Conservation (phyloP, 129 eudicot genomes). For the Escallonia rubra region DNA sequence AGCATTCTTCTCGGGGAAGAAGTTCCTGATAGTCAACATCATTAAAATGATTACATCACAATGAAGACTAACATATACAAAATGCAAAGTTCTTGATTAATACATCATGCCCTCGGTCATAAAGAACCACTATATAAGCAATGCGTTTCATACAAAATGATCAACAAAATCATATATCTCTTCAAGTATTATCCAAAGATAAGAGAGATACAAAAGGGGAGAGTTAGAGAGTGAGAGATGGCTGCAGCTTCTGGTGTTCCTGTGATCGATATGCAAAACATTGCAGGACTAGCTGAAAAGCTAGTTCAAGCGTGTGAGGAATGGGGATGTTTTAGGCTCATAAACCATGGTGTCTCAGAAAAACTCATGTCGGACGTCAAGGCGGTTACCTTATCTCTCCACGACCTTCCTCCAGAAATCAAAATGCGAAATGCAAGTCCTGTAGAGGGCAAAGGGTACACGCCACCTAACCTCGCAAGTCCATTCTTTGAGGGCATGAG, state of each 20-base stretch:
- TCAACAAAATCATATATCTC: not conserved
- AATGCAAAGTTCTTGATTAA: too few relatives aligned
- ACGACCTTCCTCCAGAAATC: slow-evolving; percentile 17
- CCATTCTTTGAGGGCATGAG: slow-evolving; percentile 18
- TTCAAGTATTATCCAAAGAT: not conserved
- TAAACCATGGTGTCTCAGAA: slow-evolving; percentile 23
- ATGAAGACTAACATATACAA: too few relatives aligned
- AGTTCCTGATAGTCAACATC: too few relatives aligned
- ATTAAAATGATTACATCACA: too few relatives aligned
- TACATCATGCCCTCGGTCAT: not conserved
- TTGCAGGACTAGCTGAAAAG: not conserved
- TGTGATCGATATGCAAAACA: not conserved
- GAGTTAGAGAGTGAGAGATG: not conserved
- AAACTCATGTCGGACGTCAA: slow-evolving; percentile 12
- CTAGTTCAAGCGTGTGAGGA: slow-evolving; percentile 30
- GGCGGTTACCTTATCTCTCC: not conserved
- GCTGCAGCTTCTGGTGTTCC: not conserved
- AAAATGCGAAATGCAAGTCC: slow-evolving; percentile 9
- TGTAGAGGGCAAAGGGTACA: slow-evolving; percentile 12
- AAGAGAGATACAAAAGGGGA: not conserved
- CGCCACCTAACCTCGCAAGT: slow-evolving; percentile 8
- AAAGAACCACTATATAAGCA: not conserved
- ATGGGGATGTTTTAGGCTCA: slow-evolving; percentile 11
- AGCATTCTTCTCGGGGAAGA: too few relatives aligned
- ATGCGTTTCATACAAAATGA: not conserved